phyloP scores from a whole-genome alignment of 805 yeast species.

The Candida alai region DNA sequence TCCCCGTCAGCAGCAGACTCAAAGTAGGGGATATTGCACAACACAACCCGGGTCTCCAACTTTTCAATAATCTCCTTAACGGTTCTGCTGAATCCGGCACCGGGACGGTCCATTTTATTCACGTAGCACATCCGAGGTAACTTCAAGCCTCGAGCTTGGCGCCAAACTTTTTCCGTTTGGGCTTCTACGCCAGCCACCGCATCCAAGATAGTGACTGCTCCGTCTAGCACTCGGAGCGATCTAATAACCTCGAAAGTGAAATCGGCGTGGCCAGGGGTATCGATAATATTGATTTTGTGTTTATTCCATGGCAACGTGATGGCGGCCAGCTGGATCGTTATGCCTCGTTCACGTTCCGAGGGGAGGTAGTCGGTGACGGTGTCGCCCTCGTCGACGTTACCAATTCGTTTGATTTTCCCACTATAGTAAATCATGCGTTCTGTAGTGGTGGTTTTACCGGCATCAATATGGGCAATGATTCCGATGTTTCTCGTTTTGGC shows the following conservation, averaged over 20 bases:
- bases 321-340: conserved; percentile 95
- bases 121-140: conserved; percentile 80
- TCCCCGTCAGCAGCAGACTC: conserved; percentile 27
- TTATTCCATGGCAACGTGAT: conserved; percentile 84
- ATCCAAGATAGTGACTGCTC: conserved; percentile 88
- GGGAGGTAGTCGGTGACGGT: conserved; percentile 91
- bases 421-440: conserved; percentile 91
- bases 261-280: conserved; percentile 98
- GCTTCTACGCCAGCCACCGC: conserved; percentile 98
- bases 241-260: conserved; percentile 92
- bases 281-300: conserved; percentile 78
- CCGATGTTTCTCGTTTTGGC: conserved; percentile 76
- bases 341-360: conserved; percentile 88
- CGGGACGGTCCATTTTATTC: conserved; percentile 95
- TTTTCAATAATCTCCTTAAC: conserved; percentile 78
- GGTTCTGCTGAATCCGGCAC: conserved; percentile 91
- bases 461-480: conserved; percentile 98
- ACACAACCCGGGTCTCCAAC: conserved; percentile 66
- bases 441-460: conserved; percentile 97
- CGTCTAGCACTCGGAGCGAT: conserved; percentile 87
- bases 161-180: conserved; percentile 97
- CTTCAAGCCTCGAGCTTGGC: conserved; percentile 61
- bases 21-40: conserved; percentile 78
- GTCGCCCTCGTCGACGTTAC: conserved; percentile 95
- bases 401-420: conserved; percentile 76